These are phyloP conservation scores for Sporothrix pallida DNA, from an alignment of 2,329 filamentous ascomycete species.

Conservation along the genomic window DNA sequence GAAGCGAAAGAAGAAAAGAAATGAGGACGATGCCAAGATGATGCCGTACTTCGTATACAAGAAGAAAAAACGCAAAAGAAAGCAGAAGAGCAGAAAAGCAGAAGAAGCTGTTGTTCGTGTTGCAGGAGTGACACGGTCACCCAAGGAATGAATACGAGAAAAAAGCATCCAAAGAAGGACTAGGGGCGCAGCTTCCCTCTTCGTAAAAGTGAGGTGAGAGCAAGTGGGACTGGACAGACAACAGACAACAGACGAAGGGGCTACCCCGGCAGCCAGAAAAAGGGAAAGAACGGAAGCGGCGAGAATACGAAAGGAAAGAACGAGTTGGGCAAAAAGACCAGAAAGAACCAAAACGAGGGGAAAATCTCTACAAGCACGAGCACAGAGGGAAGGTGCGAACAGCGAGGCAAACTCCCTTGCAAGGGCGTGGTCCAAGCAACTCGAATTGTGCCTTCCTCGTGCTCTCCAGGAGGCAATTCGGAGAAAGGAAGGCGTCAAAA, in stretches of 20 bases:
- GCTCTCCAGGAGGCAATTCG: neutral
- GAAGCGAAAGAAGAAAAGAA: neutral
- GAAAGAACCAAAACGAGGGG: neutral
- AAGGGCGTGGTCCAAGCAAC: neutral
- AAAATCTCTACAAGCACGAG: neutral
- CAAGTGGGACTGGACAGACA: slow-evolving; percentile 1
- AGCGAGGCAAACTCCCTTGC: neutral
- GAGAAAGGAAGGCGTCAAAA: neutral
- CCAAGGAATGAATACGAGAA: slow-evolving; percentile 30
- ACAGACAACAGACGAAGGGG: slow-evolving; percentile 10
- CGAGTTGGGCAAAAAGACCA: neutral
- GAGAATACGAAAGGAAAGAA: neutral
- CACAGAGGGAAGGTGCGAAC: neutral
- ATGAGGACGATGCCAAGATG: neutral
- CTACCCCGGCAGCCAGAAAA: slow-evolving; percentile 3
- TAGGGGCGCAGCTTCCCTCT: slow-evolving; percentile 9
- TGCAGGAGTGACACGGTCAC: slow-evolving; percentile 19
- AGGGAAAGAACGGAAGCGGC: neutral
- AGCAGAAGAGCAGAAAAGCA: slow-evolving; percentile 11
- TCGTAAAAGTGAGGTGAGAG: slow-evolving; percentile 23
- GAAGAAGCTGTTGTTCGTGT: neutral
- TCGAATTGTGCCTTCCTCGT: no score
- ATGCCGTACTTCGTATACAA: neutral
- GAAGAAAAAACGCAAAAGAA: slow-evolving; percentile 16
- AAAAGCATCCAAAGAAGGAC: slow-evolving; percentile 9